A percentile compares a stretch with the other conserved stretches of the same genome.
Evolutionary conservation across 2,329 filamentous ascomycete species (phyloP).

Genomic region (Rhinocladiella similis): DNA sequence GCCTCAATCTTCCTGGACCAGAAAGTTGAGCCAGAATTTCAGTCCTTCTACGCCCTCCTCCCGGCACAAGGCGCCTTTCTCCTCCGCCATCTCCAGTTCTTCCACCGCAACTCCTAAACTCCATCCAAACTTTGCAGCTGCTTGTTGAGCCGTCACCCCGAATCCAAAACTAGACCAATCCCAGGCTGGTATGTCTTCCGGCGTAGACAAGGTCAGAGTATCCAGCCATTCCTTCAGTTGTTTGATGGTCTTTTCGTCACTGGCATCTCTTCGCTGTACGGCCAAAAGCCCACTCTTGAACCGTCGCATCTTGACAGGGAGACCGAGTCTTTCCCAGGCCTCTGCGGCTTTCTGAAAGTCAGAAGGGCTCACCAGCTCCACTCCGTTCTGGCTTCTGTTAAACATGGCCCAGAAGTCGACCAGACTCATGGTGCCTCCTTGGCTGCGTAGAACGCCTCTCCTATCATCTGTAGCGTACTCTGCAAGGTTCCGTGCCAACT

Average conservation of each 20-base stretch:
- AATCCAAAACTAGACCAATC: constrained; percentile 76
- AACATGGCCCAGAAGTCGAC: constrained; percentile 94
- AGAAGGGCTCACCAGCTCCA: constrained; percentile 86
- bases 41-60: constrained; percentile 90
- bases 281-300: constrained; percentile 96
- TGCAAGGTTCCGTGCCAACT: constrained; percentile 78
- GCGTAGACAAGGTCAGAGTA: constrained; percentile 59
- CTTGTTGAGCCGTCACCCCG: constrained; percentile 86
- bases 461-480: constrained; percentile 88
- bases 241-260: constrained; percentile 83
- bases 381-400: constrained; percentile 87
- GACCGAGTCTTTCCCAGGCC: constrained; percentile 81
- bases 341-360: constrained; percentile 90
- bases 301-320: constrained; percentile 81
- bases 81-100: constrained; percentile 96
- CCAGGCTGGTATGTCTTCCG: constrained; percentile 67
- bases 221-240: constrained; percentile 75
- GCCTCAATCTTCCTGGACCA: constrained; percentile 30
- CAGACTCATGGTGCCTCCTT: constrained; percentile 84
- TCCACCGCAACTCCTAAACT: constrained; percentile 94
- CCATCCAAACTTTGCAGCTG: constrained; percentile 90
- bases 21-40: constrained; percentile 85
- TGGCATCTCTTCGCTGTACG: constrained; percentile 83
- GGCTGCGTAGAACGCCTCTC: constrained; percentile 71
- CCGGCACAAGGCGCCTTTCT: constrained; percentile 80